Percentiles rank a stretch among this genome's conserved stretches.
Evolutionary conservation across 2,329 filamentous ascomycete genomes (phyloP).

Genomic region (Aspergillus terreus): DNA sequence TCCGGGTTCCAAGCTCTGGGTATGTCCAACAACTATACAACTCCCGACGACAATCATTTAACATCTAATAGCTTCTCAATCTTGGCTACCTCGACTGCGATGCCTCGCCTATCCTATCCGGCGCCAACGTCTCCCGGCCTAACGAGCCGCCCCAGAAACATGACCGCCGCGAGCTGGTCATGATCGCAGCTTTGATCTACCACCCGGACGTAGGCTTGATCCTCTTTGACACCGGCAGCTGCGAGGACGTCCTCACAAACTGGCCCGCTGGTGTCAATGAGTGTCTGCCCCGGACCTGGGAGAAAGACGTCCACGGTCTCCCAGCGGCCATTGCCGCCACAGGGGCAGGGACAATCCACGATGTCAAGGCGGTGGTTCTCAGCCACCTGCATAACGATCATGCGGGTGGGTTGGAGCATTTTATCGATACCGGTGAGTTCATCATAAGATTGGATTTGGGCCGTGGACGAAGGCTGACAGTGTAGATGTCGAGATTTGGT

Average conservation of each 20-base stretch:
- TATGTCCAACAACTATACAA: no score
- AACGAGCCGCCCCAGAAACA: background rate
- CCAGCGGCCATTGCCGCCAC: background rate
- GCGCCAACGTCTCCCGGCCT: background rate
- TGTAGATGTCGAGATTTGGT: background rate
- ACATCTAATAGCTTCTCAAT: slow-evolving; percentile 10
- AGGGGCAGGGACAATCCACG: background rate
- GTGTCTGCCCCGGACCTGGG: background rate
- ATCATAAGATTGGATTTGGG: background rate
- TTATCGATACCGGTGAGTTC: background rate
- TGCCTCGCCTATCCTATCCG: slow-evolving; percentile 3
- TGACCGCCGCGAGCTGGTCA: background rate
- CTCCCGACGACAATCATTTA: no score
- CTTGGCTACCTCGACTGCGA: slow-evolving; percentile 11
- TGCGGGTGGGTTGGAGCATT: slow-evolving; percentile 1
- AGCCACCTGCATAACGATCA: slow-evolving; percentile 3
- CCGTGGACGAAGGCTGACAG: background rate
- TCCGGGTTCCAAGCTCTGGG: no score
- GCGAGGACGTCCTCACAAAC: background rate
- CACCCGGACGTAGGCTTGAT: background rate
- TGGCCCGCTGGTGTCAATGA: background rate
- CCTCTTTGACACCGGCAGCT: background rate
- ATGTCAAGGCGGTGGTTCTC: background rate
- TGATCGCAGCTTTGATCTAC: background rate
- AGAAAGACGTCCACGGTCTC: background rate